Evolutionary conservation across 2,329 filamentous ascomycete genomes (phyloP).

Genomic region (Pyrenophora seminiperda): DNA sequence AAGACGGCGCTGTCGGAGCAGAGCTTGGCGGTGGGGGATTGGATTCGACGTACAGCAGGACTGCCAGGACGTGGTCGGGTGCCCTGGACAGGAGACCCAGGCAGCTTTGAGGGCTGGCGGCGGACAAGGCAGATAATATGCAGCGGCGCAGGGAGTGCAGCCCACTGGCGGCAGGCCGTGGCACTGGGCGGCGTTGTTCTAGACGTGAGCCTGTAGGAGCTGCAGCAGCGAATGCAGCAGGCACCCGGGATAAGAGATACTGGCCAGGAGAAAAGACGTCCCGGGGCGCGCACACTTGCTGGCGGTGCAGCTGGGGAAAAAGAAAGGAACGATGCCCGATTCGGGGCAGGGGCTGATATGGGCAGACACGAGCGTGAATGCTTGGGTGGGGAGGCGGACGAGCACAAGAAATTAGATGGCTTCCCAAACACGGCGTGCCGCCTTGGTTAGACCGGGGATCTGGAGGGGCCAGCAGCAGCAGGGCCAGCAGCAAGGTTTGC

Average conservation of each 20-base stretch:
- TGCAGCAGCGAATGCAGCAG: conserved; percentile 32
- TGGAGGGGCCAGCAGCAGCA: conserved; percentile 27
- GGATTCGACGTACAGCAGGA: conserved; percentile 28
- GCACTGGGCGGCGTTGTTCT: conserved; percentile 26
- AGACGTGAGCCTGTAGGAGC: conserved; percentile 35
- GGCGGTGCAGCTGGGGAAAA: conserved; percentile 26
- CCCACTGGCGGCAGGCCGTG: conserved; percentile 32
- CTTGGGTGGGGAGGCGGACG: conserved; percentile 15
- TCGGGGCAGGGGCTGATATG: conserved; percentile 21
- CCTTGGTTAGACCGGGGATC: conserved; percentile 25
- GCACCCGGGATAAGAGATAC: conserved; percentile 27
- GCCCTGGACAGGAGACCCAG: conserved; percentile 41
- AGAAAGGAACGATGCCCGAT: conserved; percentile 18
- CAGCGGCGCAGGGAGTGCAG: conserved; percentile 38
- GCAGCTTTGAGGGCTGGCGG: conserved; percentile 30
- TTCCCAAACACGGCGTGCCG: conserved; percentile 29
- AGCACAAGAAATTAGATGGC: conserved; percentile 37
- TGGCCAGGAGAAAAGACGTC: conserved; percentile 28
- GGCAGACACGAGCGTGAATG: conserved; percentile 19
- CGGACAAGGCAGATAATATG: conserved; percentile 41
- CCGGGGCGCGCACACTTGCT: conserved; percentile 32
- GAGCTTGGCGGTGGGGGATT: conserved; percentile 26
- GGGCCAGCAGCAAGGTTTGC: conserved; percentile 16
- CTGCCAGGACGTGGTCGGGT: conserved; percentile 26
- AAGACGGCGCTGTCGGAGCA: background rate